Conservation (phyloP, 306 rosid species). For the Quercus berberidifolia region DNA sequence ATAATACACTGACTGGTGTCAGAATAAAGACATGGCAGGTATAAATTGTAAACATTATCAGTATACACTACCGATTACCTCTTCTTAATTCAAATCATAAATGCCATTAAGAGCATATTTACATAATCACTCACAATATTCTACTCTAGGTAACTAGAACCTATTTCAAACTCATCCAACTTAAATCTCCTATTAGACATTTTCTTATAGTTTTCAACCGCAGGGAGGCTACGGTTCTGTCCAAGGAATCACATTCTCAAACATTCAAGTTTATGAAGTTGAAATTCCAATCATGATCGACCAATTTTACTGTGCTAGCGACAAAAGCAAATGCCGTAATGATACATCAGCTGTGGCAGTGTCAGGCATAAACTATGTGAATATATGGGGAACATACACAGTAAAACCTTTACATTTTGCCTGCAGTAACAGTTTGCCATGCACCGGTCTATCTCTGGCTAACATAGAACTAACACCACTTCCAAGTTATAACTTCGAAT, state of each 20-base stretch:
- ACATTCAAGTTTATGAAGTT: slow-evolving; percentile 69
- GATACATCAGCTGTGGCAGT: slow-evolving; percentile 70
- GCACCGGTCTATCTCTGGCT: slow-evolving; percentile 60
- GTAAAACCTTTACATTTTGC: slow-evolving; percentile 55
- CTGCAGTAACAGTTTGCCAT: slow-evolving; percentile 73
- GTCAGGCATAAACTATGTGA: slow-evolving; percentile 46
- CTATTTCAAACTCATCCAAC: background rate
- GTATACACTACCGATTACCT: background rate
- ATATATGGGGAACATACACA: slow-evolving; percentile 64
- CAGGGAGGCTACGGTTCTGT: slow-evolving; percentile 91
- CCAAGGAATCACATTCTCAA: slow-evolving; percentile 60
- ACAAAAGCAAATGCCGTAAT: slow-evolving; percentile 47
- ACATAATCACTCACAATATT: background rate
- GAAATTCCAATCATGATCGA: slow-evolving; percentile 62
- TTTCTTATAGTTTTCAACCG: background rate
- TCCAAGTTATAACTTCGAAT: slow-evolving; percentile 8
- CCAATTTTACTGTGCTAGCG: slow-evolving; percentile 64
- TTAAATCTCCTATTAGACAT: background rate
- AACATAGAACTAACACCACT: slow-evolving; percentile 46
- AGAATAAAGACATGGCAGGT: slow-evolving; percentile 96
- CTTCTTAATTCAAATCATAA: background rate
- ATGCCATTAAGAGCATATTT: background rate
- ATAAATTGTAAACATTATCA: slow-evolving; percentile 5
- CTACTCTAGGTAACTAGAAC: background rate
- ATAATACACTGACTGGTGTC: slow-evolving; percentile 60